Evolutionary conservation across 495 filamentous ascomycete genomes (phyloP).

Genomic region (Penicillium robsamsonii): DNA sequence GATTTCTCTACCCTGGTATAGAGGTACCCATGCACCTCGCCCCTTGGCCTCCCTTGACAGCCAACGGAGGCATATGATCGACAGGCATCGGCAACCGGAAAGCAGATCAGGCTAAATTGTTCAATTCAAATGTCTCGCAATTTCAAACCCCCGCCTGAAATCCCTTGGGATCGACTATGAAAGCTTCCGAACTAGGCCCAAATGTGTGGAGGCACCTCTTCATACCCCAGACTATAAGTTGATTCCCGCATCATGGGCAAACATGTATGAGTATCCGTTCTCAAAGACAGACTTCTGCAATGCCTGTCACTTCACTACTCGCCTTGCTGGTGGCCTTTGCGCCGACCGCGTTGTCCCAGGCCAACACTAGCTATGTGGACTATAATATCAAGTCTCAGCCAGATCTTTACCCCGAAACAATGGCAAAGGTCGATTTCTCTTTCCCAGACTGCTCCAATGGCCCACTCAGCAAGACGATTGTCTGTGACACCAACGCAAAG

Average conservation of each 20-base stretch:
- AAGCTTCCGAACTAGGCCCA: background rate
- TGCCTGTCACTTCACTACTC: constrained; percentile 21
- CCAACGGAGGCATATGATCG: background rate
- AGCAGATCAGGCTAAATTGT: background rate
- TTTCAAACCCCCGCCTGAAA: background rate
- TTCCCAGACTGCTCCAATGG: constrained; percentile 38
- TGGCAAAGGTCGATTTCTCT: constrained; percentile 21
- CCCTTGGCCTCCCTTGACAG: background rate
- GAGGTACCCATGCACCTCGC: background rate
- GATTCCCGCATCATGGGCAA: constrained; percentile 6
- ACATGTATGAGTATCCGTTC: background rate
- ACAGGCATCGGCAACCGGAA: background rate
- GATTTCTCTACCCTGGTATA: background rate
- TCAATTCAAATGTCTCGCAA: background rate
- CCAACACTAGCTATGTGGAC: constrained; percentile 32
- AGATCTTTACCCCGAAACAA: constrained; percentile 26
- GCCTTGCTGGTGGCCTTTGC: constrained; percentile 30
- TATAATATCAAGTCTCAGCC: constrained; percentile 35
- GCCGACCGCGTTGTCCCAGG: constrained; percentile 28
- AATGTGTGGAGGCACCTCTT: background rate
- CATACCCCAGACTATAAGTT: background rate
- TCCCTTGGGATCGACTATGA: background rate
- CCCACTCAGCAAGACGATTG: constrained; percentile 33
- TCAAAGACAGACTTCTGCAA: background rate
- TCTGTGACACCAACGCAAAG: constrained; percentile 48